These are phyloP conservation scores for Cudoniella acicularis DNA, from an alignment of 495 filamentous ascomycete species.

Conservation along the genomic window DNA sequence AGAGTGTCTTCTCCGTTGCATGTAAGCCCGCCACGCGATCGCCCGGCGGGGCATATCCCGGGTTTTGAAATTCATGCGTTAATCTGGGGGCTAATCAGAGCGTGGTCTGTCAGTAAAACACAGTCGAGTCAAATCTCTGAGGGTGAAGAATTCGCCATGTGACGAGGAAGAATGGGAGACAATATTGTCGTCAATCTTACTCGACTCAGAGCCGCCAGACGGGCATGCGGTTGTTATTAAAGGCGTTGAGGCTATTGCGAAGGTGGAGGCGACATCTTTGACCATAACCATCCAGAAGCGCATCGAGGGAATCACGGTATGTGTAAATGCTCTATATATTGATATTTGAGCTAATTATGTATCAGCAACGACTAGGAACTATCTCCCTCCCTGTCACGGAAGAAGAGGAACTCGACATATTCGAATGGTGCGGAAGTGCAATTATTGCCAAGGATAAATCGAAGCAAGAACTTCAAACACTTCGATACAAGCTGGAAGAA, in stretches of 20 bases:
- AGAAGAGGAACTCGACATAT: slow-evolving; percentile 62
- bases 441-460: slow-evolving; percentile 29
- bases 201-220: slow-evolving; percentile 20
- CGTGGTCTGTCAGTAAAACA: slow-evolving; percentile 40
- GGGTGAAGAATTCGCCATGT: slow-evolving; percentile 50
- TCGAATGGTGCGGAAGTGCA: slow-evolving; percentile 65
- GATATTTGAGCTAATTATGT: neutral
- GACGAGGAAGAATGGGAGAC: slow-evolving; percentile 54
- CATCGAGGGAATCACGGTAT: slow-evolving; percentile 54
- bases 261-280: slow-evolving; percentile 35
- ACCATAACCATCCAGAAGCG: slow-evolving; percentile 53
- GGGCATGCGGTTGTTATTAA: slow-evolving; percentile 17
- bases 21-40: slow-evolving; percentile 38
- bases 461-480: slow-evolving; percentile 36
- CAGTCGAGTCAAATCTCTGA: slow-evolving; percentile 38
- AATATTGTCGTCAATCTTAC: slow-evolving; percentile 39
- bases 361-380: slow-evolving; percentile 66
- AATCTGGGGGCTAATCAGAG: slow-evolving; percentile 27
- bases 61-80: slow-evolving; percentile 17
- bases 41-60: slow-evolving; percentile 10
- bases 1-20: slow-evolving; percentile 52
- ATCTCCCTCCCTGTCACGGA: slow-evolving; percentile 58
- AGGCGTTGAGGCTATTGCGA: slow-evolving; percentile 30
- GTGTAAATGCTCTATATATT: slow-evolving; percentile 7
- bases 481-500: slow-evolving; percentile 40